phyloP scores from a whole-genome alignment of 2,329 filamentous ascomycete species.

The Trichoderma afroharzianum region DNA sequence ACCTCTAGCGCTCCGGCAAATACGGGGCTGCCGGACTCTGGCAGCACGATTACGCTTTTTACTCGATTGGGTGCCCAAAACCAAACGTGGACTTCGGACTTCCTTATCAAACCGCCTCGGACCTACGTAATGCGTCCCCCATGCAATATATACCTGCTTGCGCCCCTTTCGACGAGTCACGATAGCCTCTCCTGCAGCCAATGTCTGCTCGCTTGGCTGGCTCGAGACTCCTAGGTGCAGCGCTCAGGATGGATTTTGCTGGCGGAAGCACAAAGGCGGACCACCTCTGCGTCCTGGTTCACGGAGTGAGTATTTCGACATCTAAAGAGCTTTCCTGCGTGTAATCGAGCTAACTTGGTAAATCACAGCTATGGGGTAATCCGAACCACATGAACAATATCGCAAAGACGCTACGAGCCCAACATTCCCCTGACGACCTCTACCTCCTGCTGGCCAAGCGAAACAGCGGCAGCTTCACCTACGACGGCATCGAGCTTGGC shows the following conservation, averaged over 20 bases:
- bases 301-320: conserved; percentile 57
- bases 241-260: conserved; percentile 31
- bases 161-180: conserved; percentile 7
- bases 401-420: conserved; percentile 59
- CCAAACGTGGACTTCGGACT: not conserved
- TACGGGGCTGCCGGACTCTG: not conserved
- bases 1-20: not conserved
- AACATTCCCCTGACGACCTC: conserved; percentile 59
- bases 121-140: conserved; percentile 14
- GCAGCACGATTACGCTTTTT: not conserved
- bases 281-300: conserved; percentile 74
- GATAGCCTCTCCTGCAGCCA: not conserved
- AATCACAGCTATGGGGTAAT: conserved; percentile 69
- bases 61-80: not conserved
- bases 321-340: not conserved
- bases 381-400: conserved; percentile 68
- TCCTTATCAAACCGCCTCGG: not conserved
- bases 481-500: conserved; percentile 65
- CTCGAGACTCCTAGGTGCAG: conserved; percentile 10
- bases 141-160: not conserved
- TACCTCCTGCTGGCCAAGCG: conserved; percentile 69
- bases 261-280: conserved; percentile 55
- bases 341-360: conserved; percentile 21
- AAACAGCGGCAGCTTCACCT: conserved; percentile 70
- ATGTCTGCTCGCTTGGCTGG: conserved; percentile 13